Evolutionary conservation across 345 rosid genomes (phyloP).

Genomic region (Eucalyptus guilfoylei): DNA sequence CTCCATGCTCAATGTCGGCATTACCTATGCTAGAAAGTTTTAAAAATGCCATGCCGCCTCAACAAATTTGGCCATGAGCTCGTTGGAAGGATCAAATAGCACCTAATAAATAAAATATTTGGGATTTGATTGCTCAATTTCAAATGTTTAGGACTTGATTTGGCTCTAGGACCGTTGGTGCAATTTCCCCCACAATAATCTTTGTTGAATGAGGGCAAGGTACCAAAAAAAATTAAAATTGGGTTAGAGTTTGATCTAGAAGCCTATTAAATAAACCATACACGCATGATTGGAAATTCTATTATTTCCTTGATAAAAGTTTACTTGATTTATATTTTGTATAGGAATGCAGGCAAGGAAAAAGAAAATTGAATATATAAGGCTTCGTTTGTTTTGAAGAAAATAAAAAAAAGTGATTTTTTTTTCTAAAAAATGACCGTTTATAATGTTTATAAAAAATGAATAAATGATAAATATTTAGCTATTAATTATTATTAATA

Average conservation of each 20-base stretch:
- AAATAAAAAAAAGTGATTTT: fast-evolving
- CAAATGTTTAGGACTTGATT: neutral
- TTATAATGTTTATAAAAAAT: neutral
- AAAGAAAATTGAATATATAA: neutral
- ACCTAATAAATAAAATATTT: neutral
- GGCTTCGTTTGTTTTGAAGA: neutral
- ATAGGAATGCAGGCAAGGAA: neutral
- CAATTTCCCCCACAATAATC: neutral
- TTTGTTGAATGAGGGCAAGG: neutral
- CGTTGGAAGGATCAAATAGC: neutral
- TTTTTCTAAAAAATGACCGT: neutral
- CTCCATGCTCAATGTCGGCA: too few species aligned
- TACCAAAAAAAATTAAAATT: too few species aligned
- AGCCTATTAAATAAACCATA: neutral
- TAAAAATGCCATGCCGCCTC: too few species aligned
- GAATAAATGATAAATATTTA: neutral
- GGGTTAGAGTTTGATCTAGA: neutral
- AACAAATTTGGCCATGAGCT: neutral
- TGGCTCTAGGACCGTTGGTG: neutral
- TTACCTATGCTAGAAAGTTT: too few species aligned
- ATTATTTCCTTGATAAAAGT: neutral
- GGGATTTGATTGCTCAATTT: neutral
- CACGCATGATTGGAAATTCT: neutral
- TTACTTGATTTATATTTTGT: neutral
- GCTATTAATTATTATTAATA: neutral